These are phyloP conservation scores for Fusarium continuum DNA, from an alignment of 2,329 filamentous ascomycete genomes.

Conservation along the genomic window DNA sequence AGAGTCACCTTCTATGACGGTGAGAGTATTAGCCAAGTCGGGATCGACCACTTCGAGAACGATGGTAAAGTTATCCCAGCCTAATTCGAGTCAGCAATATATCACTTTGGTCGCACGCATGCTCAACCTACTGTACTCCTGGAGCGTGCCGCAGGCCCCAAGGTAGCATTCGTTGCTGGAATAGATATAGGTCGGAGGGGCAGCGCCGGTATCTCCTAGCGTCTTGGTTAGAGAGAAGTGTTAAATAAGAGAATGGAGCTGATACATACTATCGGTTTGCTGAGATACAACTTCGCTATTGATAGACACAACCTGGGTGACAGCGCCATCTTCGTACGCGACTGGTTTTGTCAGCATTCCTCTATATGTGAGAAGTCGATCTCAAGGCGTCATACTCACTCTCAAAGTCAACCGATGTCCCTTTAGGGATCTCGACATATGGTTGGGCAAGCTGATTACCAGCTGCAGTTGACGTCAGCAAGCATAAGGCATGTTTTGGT, in stretches of 20 bases:
- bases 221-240: neutral
- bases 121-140: slow-evolving; percentile 2
- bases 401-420: neutral
- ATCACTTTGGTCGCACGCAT: neutral
- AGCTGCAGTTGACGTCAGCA: neutral
- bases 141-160: neutral
- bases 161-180: slow-evolving; percentile 16
- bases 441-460: neutral
- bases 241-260: no score
- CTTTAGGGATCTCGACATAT: neutral
- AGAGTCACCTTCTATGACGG: neutral
- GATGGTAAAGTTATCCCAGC: neutral
- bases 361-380: neutral
- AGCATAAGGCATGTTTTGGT: neutral
- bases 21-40: neutral
- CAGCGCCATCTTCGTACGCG: neutral
- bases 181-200: slow-evolving; percentile 1
- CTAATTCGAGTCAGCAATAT: neutral
- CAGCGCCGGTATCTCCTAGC: neutral
- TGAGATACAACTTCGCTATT: neutral
- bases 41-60: neutral
- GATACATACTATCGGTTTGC: neutral
- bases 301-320: neutral
- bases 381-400: neutral
- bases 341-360: neutral